Conservation (phyloP, 352 stramenopile species). For the Phytophthora kernoviae region DNA sequence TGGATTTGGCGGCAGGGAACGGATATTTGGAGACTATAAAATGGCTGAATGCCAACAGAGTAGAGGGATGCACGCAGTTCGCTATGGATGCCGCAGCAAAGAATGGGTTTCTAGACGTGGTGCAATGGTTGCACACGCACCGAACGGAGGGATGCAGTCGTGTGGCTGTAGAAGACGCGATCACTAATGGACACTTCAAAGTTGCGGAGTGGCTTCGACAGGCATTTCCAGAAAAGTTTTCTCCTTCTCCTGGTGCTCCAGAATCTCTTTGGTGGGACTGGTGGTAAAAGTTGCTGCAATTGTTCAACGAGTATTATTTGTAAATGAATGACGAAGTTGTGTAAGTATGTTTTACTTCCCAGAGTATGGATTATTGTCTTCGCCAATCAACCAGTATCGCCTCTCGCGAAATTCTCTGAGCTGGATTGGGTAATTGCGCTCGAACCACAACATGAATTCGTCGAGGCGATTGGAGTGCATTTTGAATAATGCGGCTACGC, state of each 20-base stretch:
- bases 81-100: slow-evolving; percentile 20
- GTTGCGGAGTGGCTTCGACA: slow-evolving; percentile 40
- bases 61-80: slow-evolving; percentile 21
- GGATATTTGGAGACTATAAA: slow-evolving; percentile 25
- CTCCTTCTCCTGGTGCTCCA: neutral
- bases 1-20: slow-evolving; percentile 16
- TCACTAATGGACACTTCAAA: slow-evolving; percentile 42
- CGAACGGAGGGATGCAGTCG: slow-evolving; percentile 21
- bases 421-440: no score
- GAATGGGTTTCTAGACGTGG: slow-evolving; percentile 24
- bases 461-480: no score
- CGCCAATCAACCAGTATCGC: no score
- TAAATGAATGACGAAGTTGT: no score
- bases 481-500: no score
- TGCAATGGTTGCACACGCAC: slow-evolving; percentile 33
- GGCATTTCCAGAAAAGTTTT: slow-evolving; percentile 1
- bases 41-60: slow-evolving; percentile 20
- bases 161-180: slow-evolving; percentile 38
- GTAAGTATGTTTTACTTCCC: no score
- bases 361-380: no score
- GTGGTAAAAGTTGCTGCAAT: neutral
- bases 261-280: slow-evolving; percentile 1
- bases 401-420: no score
- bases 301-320: no score
- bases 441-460: no score